Evolutionary conservation across 2,329 filamentous ascomycete genomes (phyloP).

Genomic region (Trichoderma sp.): DNA sequence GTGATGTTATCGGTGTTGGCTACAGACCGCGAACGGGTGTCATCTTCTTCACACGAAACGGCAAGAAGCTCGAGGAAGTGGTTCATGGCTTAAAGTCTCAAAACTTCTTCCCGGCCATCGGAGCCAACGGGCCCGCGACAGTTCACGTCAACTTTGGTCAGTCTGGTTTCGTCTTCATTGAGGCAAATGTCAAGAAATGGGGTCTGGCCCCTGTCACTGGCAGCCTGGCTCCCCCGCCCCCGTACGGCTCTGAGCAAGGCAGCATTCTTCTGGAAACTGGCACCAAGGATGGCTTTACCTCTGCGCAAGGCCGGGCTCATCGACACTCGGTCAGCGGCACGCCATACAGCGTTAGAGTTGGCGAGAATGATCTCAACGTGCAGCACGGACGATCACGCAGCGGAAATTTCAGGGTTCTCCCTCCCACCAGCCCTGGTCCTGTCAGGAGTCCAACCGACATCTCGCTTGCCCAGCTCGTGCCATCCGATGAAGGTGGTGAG

Average conservation of each 20-base stretch:
- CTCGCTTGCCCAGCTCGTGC: conserved; percentile 81
- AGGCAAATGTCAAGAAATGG: conserved; percentile 99
- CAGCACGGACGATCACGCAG: conserved; percentile 72
- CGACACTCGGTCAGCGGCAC: conserved; percentile 43
- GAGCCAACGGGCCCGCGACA: conserved; percentile 86
- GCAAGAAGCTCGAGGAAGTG: conserved; percentile 94
- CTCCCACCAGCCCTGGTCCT: conserved; percentile 83
- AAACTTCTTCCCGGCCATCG: conserved; percentile 97
- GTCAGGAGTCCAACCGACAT: conserved; percentile 92
- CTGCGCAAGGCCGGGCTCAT: conserved; percentile 42
- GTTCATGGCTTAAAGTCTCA: conserved; percentile 88
- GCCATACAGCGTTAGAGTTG: conserved; percentile 40
- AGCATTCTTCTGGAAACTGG: conserved; percentile 92
- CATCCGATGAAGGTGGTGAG: conserved; percentile 68
- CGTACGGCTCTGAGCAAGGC: conserved; percentile 94
- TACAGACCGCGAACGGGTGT: conserved; percentile 93
- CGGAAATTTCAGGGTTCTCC: conserved; percentile 71
- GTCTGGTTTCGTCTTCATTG: conserved; percentile 97
- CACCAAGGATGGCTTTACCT: conserved; percentile 56
- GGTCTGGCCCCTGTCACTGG: conserved; percentile 94
- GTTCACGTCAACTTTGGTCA: conserved; percentile 98
- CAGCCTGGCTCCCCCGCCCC: conserved; percentile 88
- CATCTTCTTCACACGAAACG: conserved; percentile 97
- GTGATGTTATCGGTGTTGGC: conserved; percentile 92
- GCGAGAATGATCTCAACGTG: conserved; percentile 50